A percentile compares a stretch with the other conserved stretches of the same genome.
Evolutionary conservation across 345 rosid genomes (phyloP).

Genomic region (Heritiera littoralis): DNA sequence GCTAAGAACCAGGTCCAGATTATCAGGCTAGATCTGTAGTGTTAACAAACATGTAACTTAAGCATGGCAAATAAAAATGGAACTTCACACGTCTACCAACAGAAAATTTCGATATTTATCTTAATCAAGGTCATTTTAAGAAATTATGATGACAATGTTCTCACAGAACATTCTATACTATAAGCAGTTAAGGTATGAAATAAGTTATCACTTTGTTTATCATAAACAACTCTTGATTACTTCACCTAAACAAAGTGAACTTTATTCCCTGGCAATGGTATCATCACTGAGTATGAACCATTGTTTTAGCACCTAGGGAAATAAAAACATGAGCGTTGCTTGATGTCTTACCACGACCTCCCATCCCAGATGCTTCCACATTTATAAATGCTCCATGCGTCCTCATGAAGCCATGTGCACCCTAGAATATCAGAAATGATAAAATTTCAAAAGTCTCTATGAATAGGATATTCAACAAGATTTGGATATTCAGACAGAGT

Average conservation of each 20-base stretch:
- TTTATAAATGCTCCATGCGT: slow-evolving; percentile 83
- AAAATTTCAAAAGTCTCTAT: slow-evolving; percentile 13
- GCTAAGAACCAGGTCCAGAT: slow-evolving; percentile 47
- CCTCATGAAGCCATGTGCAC: slow-evolving; percentile 93
- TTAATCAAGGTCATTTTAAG: background rate
- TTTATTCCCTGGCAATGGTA: background rate
- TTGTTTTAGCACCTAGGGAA: background rate
- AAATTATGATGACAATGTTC: slow-evolving; percentile 1
- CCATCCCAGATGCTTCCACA: slow-evolving; percentile 96
- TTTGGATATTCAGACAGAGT: slow-evolving; percentile 16
- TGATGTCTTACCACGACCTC: slow-evolving; percentile 76
- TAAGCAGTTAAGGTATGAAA: background rate
- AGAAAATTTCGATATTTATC: background rate
- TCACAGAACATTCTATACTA: background rate
- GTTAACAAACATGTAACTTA: slow-evolving; percentile 20
- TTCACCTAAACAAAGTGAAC: background rate
- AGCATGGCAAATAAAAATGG: slow-evolving; percentile 4
- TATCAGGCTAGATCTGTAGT: slow-evolving; percentile 90
- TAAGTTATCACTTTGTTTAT: background rate
- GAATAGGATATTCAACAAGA: slow-evolving; percentile 19
- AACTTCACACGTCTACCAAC: background rate
- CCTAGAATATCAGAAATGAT: slow-evolving; percentile 56
- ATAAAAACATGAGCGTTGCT: slow-evolving; percentile 3
- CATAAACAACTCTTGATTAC: background rate
- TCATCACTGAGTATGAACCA: background rate